Evolutionary conservation across 2,329 filamentous ascomycete genomes (phyloP).

Genomic region (Aureobasidium vineae): DNA sequence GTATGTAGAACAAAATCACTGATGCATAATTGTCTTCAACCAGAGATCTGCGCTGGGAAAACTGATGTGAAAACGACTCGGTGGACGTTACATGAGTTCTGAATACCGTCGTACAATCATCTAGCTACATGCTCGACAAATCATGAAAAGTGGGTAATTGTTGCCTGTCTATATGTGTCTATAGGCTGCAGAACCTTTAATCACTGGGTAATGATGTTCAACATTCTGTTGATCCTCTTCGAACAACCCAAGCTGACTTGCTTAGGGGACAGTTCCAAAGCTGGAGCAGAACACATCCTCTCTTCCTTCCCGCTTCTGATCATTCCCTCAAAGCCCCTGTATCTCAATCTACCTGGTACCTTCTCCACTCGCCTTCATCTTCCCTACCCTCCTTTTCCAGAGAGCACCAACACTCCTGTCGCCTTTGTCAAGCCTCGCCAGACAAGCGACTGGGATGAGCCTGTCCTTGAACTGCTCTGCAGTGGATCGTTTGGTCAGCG

Average conservation of each 20-base stretch:
- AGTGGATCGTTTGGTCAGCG: not conserved
- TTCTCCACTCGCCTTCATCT: not conserved
- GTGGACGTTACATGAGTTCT: not conserved
- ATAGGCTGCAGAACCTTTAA: not conserved
- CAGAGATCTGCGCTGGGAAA: not conserved
- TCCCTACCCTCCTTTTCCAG: conserved; percentile 5
- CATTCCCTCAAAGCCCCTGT: not conserved
- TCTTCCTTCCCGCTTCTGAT: not conserved
- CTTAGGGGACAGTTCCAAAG: not conserved
- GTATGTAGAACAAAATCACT: not conserved
- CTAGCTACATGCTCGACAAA: not conserved
- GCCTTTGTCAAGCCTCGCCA: not conserved
- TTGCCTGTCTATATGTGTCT: no score
- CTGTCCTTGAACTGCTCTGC: conserved; percentile 4
- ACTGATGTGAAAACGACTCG: not conserved
- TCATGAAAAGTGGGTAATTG: no score
- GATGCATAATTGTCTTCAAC: not conserved
- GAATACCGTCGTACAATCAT: not conserved
- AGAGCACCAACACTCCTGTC: conserved; percentile 1
- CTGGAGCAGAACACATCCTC: not conserved
- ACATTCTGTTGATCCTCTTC: not conserved
- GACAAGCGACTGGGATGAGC: not conserved
- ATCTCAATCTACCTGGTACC: not conserved
- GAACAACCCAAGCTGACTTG: not conserved
- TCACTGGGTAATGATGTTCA: not conserved